A percentile compares a stretch with the other conserved stretches of the same genome.
These are phyloP conservation scores for Arthrobotrys entomopaga DNA, from an alignment of 2,329 filamentous ascomycete genomes.

Conservation along the genomic window DNA sequence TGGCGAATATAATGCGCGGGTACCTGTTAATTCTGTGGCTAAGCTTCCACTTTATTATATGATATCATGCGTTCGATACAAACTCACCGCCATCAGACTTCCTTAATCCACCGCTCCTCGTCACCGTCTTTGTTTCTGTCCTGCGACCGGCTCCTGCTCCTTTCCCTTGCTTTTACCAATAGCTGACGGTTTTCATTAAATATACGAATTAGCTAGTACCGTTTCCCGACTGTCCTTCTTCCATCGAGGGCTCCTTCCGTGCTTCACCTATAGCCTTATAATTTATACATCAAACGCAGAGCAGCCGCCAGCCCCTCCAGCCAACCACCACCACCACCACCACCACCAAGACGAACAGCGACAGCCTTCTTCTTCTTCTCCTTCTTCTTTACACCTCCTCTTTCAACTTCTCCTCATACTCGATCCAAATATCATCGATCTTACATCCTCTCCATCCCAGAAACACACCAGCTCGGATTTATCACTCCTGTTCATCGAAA, in stretches of 20 bases:
- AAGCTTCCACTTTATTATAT: too few species aligned
- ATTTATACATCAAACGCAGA: neutral
- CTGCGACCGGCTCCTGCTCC: neutral
- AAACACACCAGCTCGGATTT: neutral
- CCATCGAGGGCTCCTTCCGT: too few species aligned
- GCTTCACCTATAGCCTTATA: too few species aligned
- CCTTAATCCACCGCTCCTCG: too few species aligned
- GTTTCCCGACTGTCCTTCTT: neutral
- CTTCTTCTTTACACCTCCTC: neutral
- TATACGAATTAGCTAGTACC: neutral
- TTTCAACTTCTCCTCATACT: neutral
- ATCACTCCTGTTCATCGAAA: neutral
- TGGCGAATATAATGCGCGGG: too few species aligned
- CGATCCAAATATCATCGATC: neutral
- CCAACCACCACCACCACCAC: constrained; percentile 8
- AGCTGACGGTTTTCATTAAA: too few species aligned
- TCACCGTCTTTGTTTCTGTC: neutral
- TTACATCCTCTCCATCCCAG: neutral
- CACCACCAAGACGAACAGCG: neutral
- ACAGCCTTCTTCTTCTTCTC: constrained; percentile 12
- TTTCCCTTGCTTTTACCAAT: neutral
- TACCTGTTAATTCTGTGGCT: too few species aligned
- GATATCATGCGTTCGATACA: neutral
- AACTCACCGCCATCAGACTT: neutral
- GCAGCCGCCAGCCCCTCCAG: neutral